A percentile compares a stretch with the other conserved stretches of the same genome.
Conservation (phyloP, 352 stramenopile species). For the Globisporangium cystogenes region DNA sequence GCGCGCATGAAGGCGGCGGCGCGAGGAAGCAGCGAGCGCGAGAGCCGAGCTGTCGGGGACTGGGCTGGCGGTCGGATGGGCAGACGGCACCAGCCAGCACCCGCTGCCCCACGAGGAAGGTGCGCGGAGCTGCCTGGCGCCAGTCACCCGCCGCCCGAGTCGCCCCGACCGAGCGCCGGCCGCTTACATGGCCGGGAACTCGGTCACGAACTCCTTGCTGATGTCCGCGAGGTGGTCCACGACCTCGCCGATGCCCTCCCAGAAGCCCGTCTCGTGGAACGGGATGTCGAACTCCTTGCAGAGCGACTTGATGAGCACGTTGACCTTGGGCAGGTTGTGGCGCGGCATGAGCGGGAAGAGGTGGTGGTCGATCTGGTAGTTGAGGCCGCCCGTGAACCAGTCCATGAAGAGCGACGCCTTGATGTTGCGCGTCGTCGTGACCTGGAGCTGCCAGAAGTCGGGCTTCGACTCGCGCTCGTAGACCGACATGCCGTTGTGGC, state of each 20-base stretch:
- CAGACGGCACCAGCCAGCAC: too few species aligned
- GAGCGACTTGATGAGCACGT: slow-evolving; percentile 94
- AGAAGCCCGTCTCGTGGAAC: slow-evolving; percentile 96
- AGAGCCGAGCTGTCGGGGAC: background rate
- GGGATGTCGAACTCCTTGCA: slow-evolving; percentile 96
- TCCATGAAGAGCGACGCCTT: slow-evolving; percentile 92
- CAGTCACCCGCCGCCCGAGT: background rate
- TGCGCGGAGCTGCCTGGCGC: background rate
- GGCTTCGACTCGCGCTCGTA: slow-evolving; percentile 95
- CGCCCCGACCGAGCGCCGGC: background rate
- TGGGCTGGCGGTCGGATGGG: too few species aligned
- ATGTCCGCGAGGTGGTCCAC: slow-evolving; percentile 92
- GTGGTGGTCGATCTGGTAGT: slow-evolving; percentile 99
- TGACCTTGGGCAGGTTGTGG: slow-evolving; percentile 93
- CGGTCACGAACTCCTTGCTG: slow-evolving; percentile 92
- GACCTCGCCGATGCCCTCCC: slow-evolving; percentile 92
- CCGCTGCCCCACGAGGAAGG: background rate
- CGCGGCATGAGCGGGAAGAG: slow-evolving; percentile 97
- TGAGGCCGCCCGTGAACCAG: slow-evolving; percentile 98
- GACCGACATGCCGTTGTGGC: slow-evolving; percentile 98
- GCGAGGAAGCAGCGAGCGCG: too few species aligned
- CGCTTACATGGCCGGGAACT: slow-evolving; percentile 98
- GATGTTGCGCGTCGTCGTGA: slow-evolving; percentile 97
- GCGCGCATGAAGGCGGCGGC: too few species aligned
- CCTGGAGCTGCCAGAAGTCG: slow-evolving; percentile 98